A percentile compares a stretch with the other conserved stretches of the same genome.
Conservation (phyloP, 306 rosid genomes). For the Sesbania bispinosa region DNA sequence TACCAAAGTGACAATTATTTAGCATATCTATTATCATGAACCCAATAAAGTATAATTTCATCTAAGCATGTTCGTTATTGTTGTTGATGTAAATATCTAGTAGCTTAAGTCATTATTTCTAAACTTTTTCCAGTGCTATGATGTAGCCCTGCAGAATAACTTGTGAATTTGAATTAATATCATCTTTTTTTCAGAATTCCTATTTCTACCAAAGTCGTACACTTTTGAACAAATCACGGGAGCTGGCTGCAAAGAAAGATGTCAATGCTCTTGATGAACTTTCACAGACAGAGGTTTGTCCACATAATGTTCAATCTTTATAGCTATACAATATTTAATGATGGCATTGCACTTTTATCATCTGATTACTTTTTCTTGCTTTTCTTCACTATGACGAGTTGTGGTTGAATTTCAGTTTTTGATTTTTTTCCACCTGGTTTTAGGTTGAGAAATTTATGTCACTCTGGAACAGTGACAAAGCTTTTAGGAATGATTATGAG, state of each 20-base stretch:
- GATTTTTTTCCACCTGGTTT: neutral
- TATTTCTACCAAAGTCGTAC: constrained; percentile 67
- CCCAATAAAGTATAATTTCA: neutral
- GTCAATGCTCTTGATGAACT: constrained; percentile 65
- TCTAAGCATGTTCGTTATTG: neutral
- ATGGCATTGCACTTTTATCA: neutral
- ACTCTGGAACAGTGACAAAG: constrained; percentile 74
- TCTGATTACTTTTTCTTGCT: neutral
- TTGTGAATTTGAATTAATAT: neutral
- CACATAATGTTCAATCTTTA: neutral
- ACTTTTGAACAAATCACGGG: constrained; percentile 61
- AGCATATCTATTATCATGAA: neutral
- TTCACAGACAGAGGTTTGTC: constrained; percentile 62
- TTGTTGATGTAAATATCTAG: neutral
- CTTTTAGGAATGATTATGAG: constrained; percentile 81
- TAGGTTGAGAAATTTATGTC: constrained; percentile 77
- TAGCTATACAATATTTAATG: constrained; percentile 9
- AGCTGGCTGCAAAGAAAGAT: constrained; percentile 77
- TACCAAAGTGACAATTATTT: neutral
- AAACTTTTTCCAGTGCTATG: neutral
- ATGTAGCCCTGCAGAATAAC: neutral
- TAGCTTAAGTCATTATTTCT: neutral
- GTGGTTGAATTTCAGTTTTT: constrained; percentile 11
- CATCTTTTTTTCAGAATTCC: constrained; percentile 53
- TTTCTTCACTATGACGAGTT: neutral